phyloP scores from a whole-genome alignment of 345 rosid species.

The Bruguiera gymnorhiza region DNA sequence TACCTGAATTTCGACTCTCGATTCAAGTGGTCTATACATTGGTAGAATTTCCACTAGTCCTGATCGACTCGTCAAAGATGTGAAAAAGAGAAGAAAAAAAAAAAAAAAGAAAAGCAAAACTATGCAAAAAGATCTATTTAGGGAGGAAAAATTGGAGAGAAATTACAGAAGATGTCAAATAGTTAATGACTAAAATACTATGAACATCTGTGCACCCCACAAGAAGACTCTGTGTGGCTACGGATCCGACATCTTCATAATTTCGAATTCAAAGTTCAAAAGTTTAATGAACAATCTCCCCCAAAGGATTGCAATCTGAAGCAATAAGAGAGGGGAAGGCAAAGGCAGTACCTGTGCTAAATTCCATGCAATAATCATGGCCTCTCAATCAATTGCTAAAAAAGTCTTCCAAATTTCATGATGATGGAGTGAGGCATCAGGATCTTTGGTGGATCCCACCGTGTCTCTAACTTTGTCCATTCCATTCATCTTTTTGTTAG shows the following conservation, averaged over 20 bases:
- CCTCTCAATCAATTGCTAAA: conserved; percentile 59
- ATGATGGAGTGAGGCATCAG: conserved; percentile 72
- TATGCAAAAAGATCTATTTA: too few species aligned
- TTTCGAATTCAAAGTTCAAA: conserved; percentile 41
- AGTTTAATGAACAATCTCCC: conserved; percentile 36
- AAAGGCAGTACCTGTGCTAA: conserved; percentile 43
- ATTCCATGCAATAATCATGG: conserved; percentile 95
- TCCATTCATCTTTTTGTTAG: neutral
- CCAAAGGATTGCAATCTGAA: conserved; percentile 32
- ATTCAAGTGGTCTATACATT: too few species aligned
- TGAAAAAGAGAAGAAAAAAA: too few species aligned
- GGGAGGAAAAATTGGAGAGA: too few species aligned
- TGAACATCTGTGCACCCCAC: too few species aligned
- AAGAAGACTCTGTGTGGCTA: neutral
- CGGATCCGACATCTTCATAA: conserved; percentile 53
- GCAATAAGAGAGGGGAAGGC: conserved; percentile 42
- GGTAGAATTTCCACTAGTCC: too few species aligned
- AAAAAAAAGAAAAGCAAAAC: too few species aligned
- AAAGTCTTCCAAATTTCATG: conserved; percentile 54
- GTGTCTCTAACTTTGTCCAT: conserved; percentile 32
- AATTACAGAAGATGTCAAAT: too few species aligned
- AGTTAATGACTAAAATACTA: too few species aligned
- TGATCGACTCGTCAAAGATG: too few species aligned
- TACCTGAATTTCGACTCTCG: too few species aligned
- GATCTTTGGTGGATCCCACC: conserved; percentile 56